phyloP scores from a whole-genome alignment of 192 early-diverging fungal species.

The Allomyces javanicus region DNA sequence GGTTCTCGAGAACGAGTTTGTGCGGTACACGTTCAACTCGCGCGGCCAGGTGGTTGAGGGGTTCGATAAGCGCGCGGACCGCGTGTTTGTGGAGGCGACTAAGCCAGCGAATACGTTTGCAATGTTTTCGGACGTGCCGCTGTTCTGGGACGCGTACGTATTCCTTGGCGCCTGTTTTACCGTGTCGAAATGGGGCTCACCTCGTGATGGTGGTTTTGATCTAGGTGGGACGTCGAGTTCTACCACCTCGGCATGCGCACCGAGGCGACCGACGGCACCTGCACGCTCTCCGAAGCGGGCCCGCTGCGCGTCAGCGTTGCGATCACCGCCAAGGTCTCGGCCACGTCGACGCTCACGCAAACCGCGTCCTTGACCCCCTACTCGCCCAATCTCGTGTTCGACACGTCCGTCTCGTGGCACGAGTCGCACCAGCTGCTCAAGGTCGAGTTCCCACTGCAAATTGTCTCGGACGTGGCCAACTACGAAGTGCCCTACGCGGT shows the following conservation, averaged over 20 bases:
- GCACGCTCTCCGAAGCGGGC: conserved; percentile 41
- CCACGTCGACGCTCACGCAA: too few species aligned
- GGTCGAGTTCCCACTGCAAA: conserved; percentile 79
- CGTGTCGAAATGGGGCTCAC: not conserved
- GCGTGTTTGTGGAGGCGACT: conserved; percentile 19
- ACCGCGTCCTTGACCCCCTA: conserved; percentile 17
- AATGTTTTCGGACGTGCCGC: conserved; percentile 68
- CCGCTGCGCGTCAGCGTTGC: conserved; percentile 53
- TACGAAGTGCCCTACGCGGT: conserved; percentile 93
- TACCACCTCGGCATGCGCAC: conserved; percentile 79
- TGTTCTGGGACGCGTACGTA: conserved; percentile 69
- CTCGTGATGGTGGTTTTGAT: conserved; percentile 5
- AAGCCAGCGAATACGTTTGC: conserved; percentile 52
- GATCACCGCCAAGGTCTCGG: conserved; percentile 10
- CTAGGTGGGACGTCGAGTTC: conserved; percentile 53
- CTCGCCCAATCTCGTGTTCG: conserved; percentile 67
- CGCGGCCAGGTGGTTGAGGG: conserved; percentile 54
- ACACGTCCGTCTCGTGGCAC: conserved; percentile 75
- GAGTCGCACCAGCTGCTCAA: conserved; percentile 78
- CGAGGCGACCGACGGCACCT: conserved; percentile 19
- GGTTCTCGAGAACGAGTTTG: conserved; percentile 52
- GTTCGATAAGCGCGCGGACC: conserved; percentile 29
- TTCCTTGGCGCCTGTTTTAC: conserved; percentile 1
- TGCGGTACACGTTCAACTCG: conserved; percentile 48
- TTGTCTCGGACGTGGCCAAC: conserved; percentile 61